Base-by-base conservation (phyloP, 148 eudicot species). In the Camellia lanceoleosa region DNA sequence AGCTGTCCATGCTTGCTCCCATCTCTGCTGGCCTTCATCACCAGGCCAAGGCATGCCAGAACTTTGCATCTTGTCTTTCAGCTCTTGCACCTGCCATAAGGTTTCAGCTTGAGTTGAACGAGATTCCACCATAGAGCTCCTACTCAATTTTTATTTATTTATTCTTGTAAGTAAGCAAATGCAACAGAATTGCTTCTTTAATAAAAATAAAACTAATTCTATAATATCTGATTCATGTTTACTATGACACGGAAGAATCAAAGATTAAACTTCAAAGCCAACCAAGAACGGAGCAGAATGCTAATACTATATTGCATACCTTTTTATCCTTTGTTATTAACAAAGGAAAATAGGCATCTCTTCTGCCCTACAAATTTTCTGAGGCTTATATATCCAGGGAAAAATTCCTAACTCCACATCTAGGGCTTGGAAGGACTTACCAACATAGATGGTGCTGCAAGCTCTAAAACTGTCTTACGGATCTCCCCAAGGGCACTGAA, bases 1-100 rank as follows among this genome's bases (percentile, higher is more conserved):
- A 56, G 98, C 91, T 82, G 67, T 86, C 98, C 98, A 94, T 79
- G 98, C 98, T 85, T 94, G 95, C 78, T 87, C 92, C 98, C 98
- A 94, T 82, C 97, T 81, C 79, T 87, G 82, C 68, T 82, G 87
- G 83, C 97, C 95, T 88, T 92, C 98, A 85, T 94, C 98, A 73
- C 98, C 98, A 74, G 98, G 97, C 98, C 98, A 94, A 68, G 98
- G 95, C 98, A 94, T 92, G 80, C 91, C 97, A 72, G 97, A 92
- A 81, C 87, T 82, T 83, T 87, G 84, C 98, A 94, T 92, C 79
- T 76, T 90, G 55, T 75, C 81, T 89, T 88, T 88, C 66, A 94
- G 92, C 85, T 94, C 95, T 80, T 94, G 82, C 47, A 94, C 91
- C 98, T 94, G 76, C 78, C 52, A 74, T 73, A 73, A 78, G 66